Conservation (phyloP, 371 early-diverging fungal species). For the Coemansia sp. region DNA sequence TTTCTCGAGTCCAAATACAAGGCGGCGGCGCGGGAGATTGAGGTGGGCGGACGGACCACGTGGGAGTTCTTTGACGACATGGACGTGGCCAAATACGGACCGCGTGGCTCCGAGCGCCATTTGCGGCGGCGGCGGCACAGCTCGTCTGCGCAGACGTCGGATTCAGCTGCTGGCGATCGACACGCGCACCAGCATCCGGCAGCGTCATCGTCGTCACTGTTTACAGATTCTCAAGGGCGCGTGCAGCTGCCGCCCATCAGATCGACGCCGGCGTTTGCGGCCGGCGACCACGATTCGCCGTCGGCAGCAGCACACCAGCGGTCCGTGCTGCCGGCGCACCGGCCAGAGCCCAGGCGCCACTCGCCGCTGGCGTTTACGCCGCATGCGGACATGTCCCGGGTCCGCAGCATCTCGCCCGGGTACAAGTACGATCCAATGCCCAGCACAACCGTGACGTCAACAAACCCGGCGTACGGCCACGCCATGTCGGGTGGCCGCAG, state of each 20-base stretch:
- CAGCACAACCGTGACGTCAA: background rate
- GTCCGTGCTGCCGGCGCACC: background rate
- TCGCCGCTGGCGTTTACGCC: constrained; percentile 5
- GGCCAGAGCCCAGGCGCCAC: constrained; percentile 6
- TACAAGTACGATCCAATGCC: background rate
- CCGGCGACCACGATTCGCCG: constrained; percentile 5
- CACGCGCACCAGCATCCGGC: background rate
- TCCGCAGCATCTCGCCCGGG: constrained; percentile 9
- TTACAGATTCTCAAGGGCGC: constrained; percentile 32
- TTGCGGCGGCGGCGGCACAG: constrained; percentile 2
- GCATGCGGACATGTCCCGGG: background rate
- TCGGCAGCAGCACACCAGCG: background rate
- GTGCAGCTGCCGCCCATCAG: constrained; percentile 42
- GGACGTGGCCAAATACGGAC: constrained; percentile 36
- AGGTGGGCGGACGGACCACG: constrained; percentile 15
- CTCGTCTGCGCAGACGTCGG: constrained; percentile 4
- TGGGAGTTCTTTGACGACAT: constrained; percentile 51
- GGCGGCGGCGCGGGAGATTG: constrained; percentile 24
- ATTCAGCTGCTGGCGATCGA: background rate
- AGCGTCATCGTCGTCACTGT: constrained; percentile 15
- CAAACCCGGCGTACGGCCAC: constrained; percentile 1
- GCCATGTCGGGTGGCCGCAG: constrained; percentile 8
- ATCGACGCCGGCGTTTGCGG: constrained; percentile 8
- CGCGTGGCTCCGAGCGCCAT: background rate
- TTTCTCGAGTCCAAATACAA: constrained; percentile 50